A percentile compares a stretch with the other conserved stretches of the same genome.
Evolutionary conservation across 2,329 filamentous ascomycete species (phyloP).

Genomic region (Aspergillus amoenus): DNA sequence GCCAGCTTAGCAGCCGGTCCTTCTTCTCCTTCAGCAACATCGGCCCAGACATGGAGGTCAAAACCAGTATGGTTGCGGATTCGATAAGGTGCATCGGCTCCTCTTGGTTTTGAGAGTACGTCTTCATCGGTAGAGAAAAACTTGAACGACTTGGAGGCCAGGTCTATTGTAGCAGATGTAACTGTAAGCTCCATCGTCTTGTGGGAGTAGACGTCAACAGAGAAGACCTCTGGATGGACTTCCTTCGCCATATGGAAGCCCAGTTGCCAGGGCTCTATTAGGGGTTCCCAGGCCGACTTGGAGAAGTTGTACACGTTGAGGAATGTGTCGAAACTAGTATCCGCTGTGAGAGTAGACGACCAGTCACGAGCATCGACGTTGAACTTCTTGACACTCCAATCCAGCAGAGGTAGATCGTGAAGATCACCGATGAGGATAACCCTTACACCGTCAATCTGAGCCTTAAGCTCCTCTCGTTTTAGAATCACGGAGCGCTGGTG

Average conservation of each 20-base stretch:
- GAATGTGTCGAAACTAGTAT: conserved; percentile 89
- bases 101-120: conserved; percentile 87
- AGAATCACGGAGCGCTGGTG: conserved; percentile 53
- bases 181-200: conserved; percentile 90
- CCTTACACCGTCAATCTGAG: conserved; percentile 81
- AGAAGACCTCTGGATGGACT: conserved; percentile 70
- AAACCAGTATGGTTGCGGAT: conserved; percentile 97
- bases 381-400: conserved; percentile 90
- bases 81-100: conserved; percentile 86
- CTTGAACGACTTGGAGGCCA: conserved; percentile 88
- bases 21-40: conserved; percentile 67
- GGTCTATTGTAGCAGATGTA: conserved; percentile 88
- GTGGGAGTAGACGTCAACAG: conserved; percentile 81
- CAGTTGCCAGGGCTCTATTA: conserved; percentile 96
- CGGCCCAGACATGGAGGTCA: conserved; percentile 78
- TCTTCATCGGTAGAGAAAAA: conserved; percentile 88
- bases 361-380: conserved; percentile 83
- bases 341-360: conserved; percentile 82
- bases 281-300: conserved; percentile 95
- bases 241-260: conserved; percentile 84
- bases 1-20: conserved; percentile 70
- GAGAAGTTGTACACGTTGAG: conserved; percentile 99
- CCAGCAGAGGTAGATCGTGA: conserved; percentile 91
- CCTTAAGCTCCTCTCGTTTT: conserved; percentile 77
- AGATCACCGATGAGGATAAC: conserved; percentile 93